These are phyloP conservation scores for Aspergillus ochraceus DNA, from an alignment of 2,329 filamentous ascomycete species.

Conservation along the genomic window DNA sequence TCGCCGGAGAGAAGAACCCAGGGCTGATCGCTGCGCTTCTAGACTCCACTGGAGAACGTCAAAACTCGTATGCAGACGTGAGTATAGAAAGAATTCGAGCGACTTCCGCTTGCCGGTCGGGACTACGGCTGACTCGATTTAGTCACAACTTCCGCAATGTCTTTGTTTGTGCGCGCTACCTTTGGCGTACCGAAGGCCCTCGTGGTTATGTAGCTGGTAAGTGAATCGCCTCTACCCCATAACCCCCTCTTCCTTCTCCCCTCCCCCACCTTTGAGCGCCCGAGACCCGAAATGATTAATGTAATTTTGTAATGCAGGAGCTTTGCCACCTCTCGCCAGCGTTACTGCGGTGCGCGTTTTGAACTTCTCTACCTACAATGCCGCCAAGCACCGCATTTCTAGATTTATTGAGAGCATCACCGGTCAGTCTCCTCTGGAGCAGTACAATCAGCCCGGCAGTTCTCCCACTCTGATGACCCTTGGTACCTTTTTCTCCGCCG, in stretches of 20 bases:
- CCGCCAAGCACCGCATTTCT: constrained; percentile 43
- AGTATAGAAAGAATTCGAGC: constrained; percentile 14
- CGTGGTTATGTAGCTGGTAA: constrained; percentile 50
- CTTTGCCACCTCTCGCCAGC: constrained; percentile 46
- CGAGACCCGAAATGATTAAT: constrained; percentile 1
- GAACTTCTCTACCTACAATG: constrained; percentile 49
- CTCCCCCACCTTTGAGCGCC: neutral
- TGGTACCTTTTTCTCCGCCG: constrained; percentile 44
- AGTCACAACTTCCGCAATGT: constrained; percentile 49
- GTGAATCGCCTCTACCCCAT: constrained; percentile 6
- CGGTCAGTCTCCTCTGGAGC: constrained; percentile 41
- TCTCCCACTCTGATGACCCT: constrained; percentile 42
- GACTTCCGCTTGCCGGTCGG: neutral
- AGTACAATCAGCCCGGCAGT: constrained; percentile 44
- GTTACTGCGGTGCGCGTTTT: constrained; percentile 47
- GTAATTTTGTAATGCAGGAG: constrained; percentile 30
- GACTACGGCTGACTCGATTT: neutral
- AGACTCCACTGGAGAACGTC: constrained; percentile 51
- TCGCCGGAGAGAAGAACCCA: constrained; percentile 1
- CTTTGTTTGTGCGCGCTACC: constrained; percentile 44
- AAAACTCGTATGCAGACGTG: constrained; percentile 54
- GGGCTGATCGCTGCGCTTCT: neutral
- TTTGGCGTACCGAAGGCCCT: constrained; percentile 49
- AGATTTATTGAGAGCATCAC: constrained; percentile 40
- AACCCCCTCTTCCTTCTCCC: neutral